Evolutionary conservation across 768 basidiomycete species (phyloP), one percentile per base, ranked within the genome.

Genomic region (Cubamyces sp.): DNA sequence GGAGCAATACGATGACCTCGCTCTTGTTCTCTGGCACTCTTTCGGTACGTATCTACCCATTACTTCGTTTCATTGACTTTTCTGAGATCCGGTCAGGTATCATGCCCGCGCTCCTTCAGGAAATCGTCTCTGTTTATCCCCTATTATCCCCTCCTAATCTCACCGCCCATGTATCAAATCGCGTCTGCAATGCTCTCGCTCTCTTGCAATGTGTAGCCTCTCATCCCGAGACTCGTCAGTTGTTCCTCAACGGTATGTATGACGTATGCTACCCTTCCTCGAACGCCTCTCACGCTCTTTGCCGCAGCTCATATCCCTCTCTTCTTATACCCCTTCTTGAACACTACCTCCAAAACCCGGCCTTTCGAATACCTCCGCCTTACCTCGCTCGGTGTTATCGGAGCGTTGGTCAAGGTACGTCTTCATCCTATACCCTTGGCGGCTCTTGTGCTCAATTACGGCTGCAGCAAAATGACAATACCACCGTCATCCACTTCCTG

Each of bases 311-410:
- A 98, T 76, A 95, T 99, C 73, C 96, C 96, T 42, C 85, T 99
- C 63, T 84, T 84, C 75, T 82, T 99, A 69, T 99, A 99, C 76
- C 96, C 96, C 19, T 99, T 99, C 79, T 81, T 99, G 69, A 99
- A 99, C 76, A 99, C 96, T 6, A 99, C 95, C 14, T 94, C 92
- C 58, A 99, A 99, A 82, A 98, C 96, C 14, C 87, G 96, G n/a
- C 96, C 96, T 1, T 99, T 99, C 72, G 97, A 99, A 80, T 99
- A 99, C 75, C 87, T 99, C 55, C 89, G 97, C n/a, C 86, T 99
- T 58, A 99, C 97, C 14, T 97, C 95, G 41, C 86, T 99, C n/a
- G 97, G 97, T 40, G 97, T 99, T 64, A 99, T 99, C 67, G 97
- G 97, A 43, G 97, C 97, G 19, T 86, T 99, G 53, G 97, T 99